Base-by-base conservation (phyloP, 2,329 filamentous ascomycete species). In the Epichloe coenophiala region DNA sequence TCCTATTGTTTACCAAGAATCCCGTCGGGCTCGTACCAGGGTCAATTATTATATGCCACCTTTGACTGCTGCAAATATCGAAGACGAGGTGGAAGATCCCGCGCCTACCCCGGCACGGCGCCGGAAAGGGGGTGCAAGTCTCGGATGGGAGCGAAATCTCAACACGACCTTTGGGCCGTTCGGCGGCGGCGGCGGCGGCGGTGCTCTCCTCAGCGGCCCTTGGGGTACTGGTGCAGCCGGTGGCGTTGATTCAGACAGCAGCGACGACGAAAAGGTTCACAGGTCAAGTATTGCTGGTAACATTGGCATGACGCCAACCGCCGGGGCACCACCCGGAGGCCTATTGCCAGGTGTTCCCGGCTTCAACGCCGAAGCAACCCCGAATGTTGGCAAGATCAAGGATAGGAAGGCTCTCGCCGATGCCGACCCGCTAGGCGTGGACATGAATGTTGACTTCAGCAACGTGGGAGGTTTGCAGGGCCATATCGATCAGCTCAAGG, bases 401-500 rank as follows among this genome's bases (percentile, higher is more conserved):
- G 90, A 95, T 63, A 86, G 84, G 61, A 94, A 95, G 64, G 83
- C 88, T 4, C 76, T 96, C 45, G 91, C 91, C 21, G 93, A 98
- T 69, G 88, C 90, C 3, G 93, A 97, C 63, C 93, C 93, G 43
- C 77, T 98, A 3, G 93, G 93, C 9, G 89, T 98, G 36, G 90
- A 97, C 62, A 73, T 91, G 62, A 91, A 81, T 60, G 88, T 98
- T 54, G 90, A 90, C 62, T 96, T 98, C 64, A 91, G 87, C 65
- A 88, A 90, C 57, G 90, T 98, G 51, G 93, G 93, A 61, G 93
- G 93, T 40, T 71, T 98, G 43, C 83, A 95, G 63, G 84, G 88
- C 37, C 91, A 97, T 63, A 96, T 98, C 63, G 89, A 96, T 63
- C 88, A 96, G 66, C 75, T 98, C 55, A 97, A 98, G 68, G 93